These are phyloP conservation scores for Hexamita inflata DNA, from an alignment of 208 protist species.

Conservation along the genomic window DNA sequence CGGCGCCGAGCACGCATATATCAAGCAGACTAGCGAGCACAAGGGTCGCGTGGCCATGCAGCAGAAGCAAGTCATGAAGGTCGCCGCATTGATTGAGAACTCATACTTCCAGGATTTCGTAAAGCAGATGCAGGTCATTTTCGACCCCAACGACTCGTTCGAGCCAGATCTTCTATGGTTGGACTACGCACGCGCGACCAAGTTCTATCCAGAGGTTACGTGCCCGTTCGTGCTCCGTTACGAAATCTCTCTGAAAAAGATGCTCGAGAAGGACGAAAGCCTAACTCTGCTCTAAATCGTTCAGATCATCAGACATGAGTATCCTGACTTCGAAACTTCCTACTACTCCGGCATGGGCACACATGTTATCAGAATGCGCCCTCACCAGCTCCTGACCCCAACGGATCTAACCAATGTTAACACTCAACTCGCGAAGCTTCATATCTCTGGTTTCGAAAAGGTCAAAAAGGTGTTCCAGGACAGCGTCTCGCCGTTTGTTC, in stretches of 20 bases:
- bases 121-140: neutral
- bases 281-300: too few species aligned
- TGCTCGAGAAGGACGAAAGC: constrained; percentile 13
- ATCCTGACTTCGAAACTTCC: too few species aligned
- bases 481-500: neutral
- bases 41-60: constrained; percentile 47
- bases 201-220: neutral
- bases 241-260: neutral
- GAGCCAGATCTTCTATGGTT: neutral
- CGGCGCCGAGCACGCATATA: constrained; percentile 51
- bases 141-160: neutral
- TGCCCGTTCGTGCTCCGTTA: constrained; percentile 17
- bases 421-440: neutral
- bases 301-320: too few species aligned
- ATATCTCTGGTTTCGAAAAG: neutral
- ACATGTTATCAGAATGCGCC: constrained; percentile 1
- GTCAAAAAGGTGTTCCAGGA: constrained; percentile 17
- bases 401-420: too few species aligned
- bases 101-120: constrained; percentile 81
- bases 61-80: constrained; percentile 24
- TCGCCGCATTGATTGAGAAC: constrained; percentile 54
- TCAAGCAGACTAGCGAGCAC: constrained; percentile 65
- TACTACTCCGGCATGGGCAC: constrained; percentile 3
- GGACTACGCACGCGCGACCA: too few species aligned
- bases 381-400: too few species aligned